Evolutionary conservation across 2,329 filamentous ascomycete species (phyloP).

Genomic region (Fusarium torreyae): DNA sequence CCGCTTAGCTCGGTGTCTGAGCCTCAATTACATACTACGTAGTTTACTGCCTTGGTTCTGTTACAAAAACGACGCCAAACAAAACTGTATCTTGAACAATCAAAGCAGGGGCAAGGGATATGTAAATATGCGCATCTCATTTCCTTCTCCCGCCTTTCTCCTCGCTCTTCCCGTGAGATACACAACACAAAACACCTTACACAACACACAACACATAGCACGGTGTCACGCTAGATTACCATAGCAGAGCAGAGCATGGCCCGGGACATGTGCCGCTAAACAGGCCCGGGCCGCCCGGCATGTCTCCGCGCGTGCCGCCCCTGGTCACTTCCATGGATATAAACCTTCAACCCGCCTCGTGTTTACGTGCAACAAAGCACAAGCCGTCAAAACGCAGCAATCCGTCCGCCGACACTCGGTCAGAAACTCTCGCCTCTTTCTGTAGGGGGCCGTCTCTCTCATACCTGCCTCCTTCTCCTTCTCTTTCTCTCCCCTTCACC

Average conservation of each 20-base stretch:
- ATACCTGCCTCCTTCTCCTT: not conserved
- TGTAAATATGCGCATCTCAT: constrained; percentile 27
- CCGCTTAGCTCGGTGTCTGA: constrained; percentile 16
- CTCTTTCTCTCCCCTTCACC: constrained; percentile 6
- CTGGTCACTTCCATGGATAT: constrained; percentile 29
- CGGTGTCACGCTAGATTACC: constrained; percentile 3
- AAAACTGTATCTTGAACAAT: constrained; percentile 1
- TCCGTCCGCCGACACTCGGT: constrained; percentile 39
- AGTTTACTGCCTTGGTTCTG: not conserved
- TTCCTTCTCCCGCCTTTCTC: not conserved
- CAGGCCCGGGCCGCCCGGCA: constrained; percentile 43
- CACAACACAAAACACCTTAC: constrained; percentile 5
- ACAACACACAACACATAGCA: not conserved
- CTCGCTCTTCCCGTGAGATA: constrained; percentile 18
- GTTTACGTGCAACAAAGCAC: constrained; percentile 21
- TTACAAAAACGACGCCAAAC: constrained; percentile 14
- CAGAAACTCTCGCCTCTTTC: constrained; percentile 37
- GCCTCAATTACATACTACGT: not conserved
- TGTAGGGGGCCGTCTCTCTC: constrained; percentile 33
- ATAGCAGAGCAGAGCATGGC: constrained; percentile 8
- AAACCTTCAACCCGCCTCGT: constrained; percentile 36
- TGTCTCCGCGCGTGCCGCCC: constrained; percentile 21
- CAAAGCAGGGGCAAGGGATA: constrained; percentile 21
- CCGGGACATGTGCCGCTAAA: constrained; percentile 18
- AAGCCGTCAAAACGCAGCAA: constrained; percentile 36